Conservation (phyloP, 2,329 filamentous ascomycete species). For the Cladosporium colombiae region DNA sequence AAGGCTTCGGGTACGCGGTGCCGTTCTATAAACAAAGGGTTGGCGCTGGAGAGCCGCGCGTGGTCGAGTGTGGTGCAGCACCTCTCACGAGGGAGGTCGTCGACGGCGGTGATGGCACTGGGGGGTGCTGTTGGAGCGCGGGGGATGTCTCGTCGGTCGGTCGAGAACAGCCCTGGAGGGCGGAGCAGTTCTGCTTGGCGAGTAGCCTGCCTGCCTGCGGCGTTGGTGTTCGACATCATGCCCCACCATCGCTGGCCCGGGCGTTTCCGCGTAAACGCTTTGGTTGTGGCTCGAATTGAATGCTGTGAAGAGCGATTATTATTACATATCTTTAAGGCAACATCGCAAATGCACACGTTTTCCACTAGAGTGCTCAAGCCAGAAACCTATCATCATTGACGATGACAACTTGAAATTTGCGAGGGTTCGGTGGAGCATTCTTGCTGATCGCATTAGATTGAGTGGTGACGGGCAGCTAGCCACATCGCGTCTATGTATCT, state of each 20-base stretch:
- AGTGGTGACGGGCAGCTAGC: neutral
- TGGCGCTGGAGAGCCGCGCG: too few relatives aligned
- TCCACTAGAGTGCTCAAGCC: neutral
- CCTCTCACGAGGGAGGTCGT: too few relatives aligned
- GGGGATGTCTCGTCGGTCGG: too few relatives aligned
- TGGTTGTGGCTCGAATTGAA: neutral
- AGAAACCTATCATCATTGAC: neutral
- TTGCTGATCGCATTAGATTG: neutral
- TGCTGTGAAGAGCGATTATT: neutral
- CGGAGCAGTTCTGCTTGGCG: too few relatives aligned
- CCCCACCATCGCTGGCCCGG: too few relatives aligned
- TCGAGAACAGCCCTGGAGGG: too few relatives aligned
- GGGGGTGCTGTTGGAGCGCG: too few relatives aligned
- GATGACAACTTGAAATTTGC: neutral
- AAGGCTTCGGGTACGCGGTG: slow-evolving; percentile 1
- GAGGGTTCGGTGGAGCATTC: too few relatives aligned
- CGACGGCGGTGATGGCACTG: too few relatives aligned
- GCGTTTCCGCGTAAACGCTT: neutral
- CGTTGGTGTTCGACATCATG: too few relatives aligned
- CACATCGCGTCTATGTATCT: neutral
- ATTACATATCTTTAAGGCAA: neutral
- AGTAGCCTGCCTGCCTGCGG: too few relatives aligned
- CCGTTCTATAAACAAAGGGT: neutral
- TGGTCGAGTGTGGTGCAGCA: too few relatives aligned
- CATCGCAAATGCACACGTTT: neutral